These are phyloP conservation scores for Quambalaria eucalypti DNA, from an alignment of 1,284 basidiomycete genomes.

Conservation along the genomic window DNA sequence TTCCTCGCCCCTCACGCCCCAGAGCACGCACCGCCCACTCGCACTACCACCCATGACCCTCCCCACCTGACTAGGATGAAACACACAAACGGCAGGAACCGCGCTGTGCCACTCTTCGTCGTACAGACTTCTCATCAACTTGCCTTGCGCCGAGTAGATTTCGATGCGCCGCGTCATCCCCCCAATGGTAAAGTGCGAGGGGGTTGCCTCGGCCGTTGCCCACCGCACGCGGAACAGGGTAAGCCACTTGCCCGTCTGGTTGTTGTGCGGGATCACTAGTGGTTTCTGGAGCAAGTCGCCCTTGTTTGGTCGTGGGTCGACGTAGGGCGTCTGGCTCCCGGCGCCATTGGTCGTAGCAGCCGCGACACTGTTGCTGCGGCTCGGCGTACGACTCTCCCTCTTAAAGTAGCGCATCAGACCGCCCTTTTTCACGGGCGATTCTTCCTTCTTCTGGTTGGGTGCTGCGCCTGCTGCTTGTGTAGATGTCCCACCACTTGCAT, in stretches of 20 bases:
- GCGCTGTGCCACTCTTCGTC: slow-evolving; percentile 41
- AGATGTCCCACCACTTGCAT: not conserved
- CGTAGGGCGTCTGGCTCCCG: not conserved
- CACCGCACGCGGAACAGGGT: slow-evolving; percentile 42
- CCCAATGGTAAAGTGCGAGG: slow-evolving; percentile 19
- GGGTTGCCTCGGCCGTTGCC: not conserved
- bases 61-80: slow-evolving; percentile 25
- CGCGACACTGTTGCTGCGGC: slow-evolving; percentile 13
- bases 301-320: slow-evolving; percentile 1
- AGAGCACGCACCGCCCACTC: slow-evolving; percentile 7
- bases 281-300: slow-evolving; percentile 21
- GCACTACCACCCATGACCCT: slow-evolving; percentile 4
- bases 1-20: not conserved
- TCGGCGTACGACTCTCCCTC: slow-evolving; percentile 11
- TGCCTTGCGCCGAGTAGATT: slow-evolving; percentile 31
- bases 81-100: slow-evolving; percentile 38
- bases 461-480: not conserved
- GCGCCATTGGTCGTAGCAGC: not conserved
- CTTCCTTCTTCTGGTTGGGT: not conserved
- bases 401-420: slow-evolving; percentile 12
- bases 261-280: slow-evolving; percentile 35
- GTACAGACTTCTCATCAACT: slow-evolving; percentile 27
- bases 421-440: not conserved
- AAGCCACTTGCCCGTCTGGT: slow-evolving; percentile 45
- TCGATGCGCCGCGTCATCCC: slow-evolving; percentile 39